Evolutionary conservation across 2,329 filamentous ascomycete genomes (phyloP).

Genomic region (Chrysosporium keratinophilum): DNA sequence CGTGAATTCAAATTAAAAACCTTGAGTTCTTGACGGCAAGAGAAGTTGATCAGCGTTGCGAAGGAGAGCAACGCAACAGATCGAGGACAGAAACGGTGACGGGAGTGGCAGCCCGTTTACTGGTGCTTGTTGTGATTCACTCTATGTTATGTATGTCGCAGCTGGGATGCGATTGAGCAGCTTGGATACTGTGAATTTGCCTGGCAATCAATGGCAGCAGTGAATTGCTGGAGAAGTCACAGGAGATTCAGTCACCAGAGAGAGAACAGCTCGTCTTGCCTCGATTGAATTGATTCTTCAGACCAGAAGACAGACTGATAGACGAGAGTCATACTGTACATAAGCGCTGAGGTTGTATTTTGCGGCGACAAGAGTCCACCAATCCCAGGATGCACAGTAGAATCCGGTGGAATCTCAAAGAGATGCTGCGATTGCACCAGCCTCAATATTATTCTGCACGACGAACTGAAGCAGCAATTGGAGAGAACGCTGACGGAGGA

Average conservation of each 20-base stretch:
- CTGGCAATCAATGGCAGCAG: too few relatives aligned
- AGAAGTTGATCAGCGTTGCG: background rate
- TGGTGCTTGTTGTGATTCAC: too few relatives aligned
- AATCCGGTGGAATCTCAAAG: background rate
- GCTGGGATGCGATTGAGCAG: background rate
- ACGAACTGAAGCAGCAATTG: too few relatives aligned
- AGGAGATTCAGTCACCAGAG: too few relatives aligned
- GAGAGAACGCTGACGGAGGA: too few relatives aligned
- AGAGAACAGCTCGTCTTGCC: too few relatives aligned
- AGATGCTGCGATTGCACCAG: constrained; percentile 8
- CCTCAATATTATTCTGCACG: background rate
- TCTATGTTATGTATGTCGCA: background rate
- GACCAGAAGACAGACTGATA: background rate
- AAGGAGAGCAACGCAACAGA: background rate
- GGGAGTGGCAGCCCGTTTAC: too few relatives aligned
- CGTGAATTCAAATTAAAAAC: background rate
- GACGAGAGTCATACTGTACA: background rate
- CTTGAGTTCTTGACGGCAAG: background rate
- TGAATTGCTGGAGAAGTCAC: too few relatives aligned
- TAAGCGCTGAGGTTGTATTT: background rate
- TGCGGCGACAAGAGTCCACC: background rate
- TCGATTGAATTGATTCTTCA: too few relatives aligned
- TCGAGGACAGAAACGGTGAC: background rate
- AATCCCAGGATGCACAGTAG: background rate
- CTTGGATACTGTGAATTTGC: too few relatives aligned